Evolutionary conservation across 2,329 filamentous ascomycete species (phyloP), one percentile per base, ranked within the genome.

Genomic region (Lecanicillium sp.): DNA sequence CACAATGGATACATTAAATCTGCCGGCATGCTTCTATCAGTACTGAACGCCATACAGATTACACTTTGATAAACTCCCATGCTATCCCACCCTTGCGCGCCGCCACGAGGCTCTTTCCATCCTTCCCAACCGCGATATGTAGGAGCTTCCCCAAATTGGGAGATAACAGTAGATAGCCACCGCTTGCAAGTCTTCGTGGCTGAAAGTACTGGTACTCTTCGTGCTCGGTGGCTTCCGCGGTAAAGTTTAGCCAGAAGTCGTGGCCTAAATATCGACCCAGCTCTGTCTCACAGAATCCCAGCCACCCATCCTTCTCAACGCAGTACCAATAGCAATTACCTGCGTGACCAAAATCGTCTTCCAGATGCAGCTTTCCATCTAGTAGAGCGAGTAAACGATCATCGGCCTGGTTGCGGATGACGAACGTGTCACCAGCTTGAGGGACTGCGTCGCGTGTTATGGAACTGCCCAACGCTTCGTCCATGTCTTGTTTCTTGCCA

Each of bases 301-400:
- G 44, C 58, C 59, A 65, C 3, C 60, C 57, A 5, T 58, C 49
- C 19, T 46, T 52, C 27, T 64, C 60, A 13, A 59, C 51, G 36
- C 63, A 66, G 15, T 44, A 36, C 63, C 63, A 66, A 33, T 63
- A 56, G 18, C 51, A 52, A 11, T 54, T 49, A 22, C 52, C 47
- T 11, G 41, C 39, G 3, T 44, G 18, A 11, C 35, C 42, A 18
- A 47, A 14, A 3, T 44, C 44, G 2, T 49, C 36, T 9, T 22
- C 40, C 0, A 62, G 51, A 7, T 45, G 39, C 5, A 61, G 40
- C 9, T 52, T 34, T 2, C 59, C 59, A 27, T 55, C 41, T 5
- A 51, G 25, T 2, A 61, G 46, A 1, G 59, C 58, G n/a, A 62
- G 49, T 7, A 54, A 39, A 27, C 49, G 47, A 13, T 49, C 47